Evolutionary conservation across 169 alveolate genomes (phyloP).

Genomic region (Eimeria praecox): DNA sequence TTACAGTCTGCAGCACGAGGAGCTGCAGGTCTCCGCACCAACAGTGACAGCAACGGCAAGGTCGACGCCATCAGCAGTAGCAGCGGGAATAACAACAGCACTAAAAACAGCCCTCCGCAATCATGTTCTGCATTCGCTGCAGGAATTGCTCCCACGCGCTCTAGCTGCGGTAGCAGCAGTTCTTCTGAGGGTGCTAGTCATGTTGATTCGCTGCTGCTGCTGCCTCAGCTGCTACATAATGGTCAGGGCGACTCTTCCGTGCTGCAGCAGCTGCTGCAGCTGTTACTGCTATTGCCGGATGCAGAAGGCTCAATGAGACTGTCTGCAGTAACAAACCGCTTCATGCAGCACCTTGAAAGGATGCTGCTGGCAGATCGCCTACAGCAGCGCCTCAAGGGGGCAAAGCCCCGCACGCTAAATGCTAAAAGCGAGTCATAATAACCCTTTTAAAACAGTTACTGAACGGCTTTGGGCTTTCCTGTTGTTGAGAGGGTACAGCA

Average conservation of each 20-base stretch:
- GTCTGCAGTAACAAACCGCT: conserved; percentile 52
- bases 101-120: background rate
- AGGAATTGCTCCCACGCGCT: background rate
- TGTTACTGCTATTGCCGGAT: conserved; percentile 32
- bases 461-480: background rate
- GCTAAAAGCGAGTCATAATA: background rate
- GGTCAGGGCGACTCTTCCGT: background rate
- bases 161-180: background rate
- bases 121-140: background rate
- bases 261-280: conserved; percentile 62
- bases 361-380: conserved; percentile 53
- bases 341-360: conserved; percentile 9
- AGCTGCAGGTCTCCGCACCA: background rate
- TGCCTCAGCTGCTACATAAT: background rate
- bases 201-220: conserved; percentile 38
- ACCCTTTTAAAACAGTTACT: background rate
- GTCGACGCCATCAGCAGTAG: background rate
- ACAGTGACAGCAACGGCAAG: background rate
- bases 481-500: background rate
- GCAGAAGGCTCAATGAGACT: conserved; percentile 7
- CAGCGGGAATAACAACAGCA: background rate
- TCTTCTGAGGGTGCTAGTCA: background rate
- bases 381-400: conserved; percentile 44
- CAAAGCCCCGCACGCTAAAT: background rate
- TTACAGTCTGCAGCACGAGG: conserved; percentile 53